These are phyloP conservation scores for Fistulinella cinereoalba DNA, from an alignment of 1,284 basidiomycete genomes.

Conservation along the genomic window DNA sequence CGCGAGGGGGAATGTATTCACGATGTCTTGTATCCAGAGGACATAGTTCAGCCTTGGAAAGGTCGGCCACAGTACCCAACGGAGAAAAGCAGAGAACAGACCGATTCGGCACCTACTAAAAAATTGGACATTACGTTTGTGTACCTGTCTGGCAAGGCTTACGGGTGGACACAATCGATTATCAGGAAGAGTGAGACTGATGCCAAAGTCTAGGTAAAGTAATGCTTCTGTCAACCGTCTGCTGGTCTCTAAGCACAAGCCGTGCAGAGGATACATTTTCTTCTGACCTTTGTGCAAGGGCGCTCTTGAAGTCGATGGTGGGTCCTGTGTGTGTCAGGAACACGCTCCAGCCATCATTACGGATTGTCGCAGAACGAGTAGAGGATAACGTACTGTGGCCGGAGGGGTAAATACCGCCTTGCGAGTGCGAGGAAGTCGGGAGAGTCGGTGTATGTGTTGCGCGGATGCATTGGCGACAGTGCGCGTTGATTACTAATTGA, in stretches of 20 bases:
- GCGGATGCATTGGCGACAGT: conserved; percentile 54
- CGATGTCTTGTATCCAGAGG: conserved; percentile 69
- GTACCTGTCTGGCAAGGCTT: conserved; percentile 19
- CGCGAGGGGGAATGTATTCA: conserved; percentile 23
- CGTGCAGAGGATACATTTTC: background rate
- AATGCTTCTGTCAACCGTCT: conserved; percentile 78
- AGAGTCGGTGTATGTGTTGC: conserved; percentile 54
- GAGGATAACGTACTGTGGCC: conserved; percentile 52
- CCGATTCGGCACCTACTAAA: conserved; percentile 66
- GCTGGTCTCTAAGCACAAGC: conserved; percentile 12
- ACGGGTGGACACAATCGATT: conserved; percentile 87
- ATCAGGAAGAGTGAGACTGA: conserved; percentile 60
- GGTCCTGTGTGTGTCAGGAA: conserved; percentile 34
- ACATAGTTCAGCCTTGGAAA: conserved; percentile 70
- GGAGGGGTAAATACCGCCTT: conserved; percentile 53
- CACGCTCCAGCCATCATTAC: conserved; percentile 27
- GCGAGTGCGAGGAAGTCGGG: conserved; percentile 69
- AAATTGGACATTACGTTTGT: background rate
- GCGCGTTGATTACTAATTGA: background rate
- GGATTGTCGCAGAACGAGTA: background rate
- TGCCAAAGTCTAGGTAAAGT: conserved; percentile 68
- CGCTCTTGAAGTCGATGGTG: conserved; percentile 73
- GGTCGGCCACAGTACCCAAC: background rate
- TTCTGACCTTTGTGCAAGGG: conserved; percentile 63
- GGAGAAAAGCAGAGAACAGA: conserved; percentile 19